A percentile compares a stretch with the other conserved stretches of the same genome.
phyloP scores from a whole-genome alignment of 2,329 filamentous ascomycete species.

The Salinomyces thailandicus region DNA sequence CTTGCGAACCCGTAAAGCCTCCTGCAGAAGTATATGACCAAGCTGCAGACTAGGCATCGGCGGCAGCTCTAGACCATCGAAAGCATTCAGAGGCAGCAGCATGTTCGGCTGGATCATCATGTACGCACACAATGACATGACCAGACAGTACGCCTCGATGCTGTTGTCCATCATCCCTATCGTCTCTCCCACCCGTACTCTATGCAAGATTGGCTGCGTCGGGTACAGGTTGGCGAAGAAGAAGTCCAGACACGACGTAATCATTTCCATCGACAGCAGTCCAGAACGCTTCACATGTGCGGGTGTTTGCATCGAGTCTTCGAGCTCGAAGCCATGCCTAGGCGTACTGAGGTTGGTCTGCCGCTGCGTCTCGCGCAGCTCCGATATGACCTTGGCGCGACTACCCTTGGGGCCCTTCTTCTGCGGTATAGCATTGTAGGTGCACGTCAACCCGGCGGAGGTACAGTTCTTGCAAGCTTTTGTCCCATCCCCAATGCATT shows the following conservation, averaged over 20 bases:
- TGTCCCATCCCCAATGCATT: conserved; percentile 41
- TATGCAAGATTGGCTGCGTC: conserved; percentile 52
- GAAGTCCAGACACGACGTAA: conserved; percentile 47
- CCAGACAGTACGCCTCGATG: conserved; percentile 48
- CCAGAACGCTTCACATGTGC: conserved; percentile 38
- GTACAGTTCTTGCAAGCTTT: conserved; percentile 52
- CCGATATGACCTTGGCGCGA: conserved; percentile 52
- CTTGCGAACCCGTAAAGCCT: conserved; percentile 47
- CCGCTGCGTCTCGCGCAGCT: conserved; percentile 45
- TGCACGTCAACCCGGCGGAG: conserved; percentile 50
- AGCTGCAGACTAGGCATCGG: conserved; percentile 35
- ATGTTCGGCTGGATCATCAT: conserved; percentile 42
- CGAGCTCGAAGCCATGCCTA: conserved; percentile 25
- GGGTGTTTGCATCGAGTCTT: conserved; percentile 32
- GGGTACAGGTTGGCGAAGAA: conserved; percentile 54
- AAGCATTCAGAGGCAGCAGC: conserved; percentile 28
- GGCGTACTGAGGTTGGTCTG: conserved; percentile 35
- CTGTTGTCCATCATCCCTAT: conserved; percentile 42
- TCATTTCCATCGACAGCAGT: conserved; percentile 40
- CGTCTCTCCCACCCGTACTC: conserved; percentile 41
- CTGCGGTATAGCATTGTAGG: conserved; percentile 53
- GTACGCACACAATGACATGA: conserved; percentile 42
- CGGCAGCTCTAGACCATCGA: conserved; percentile 41
- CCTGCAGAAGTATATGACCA: conserved; percentile 48
- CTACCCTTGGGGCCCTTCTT: conserved; percentile 55